Evolutionary conservation across 257 asterid genomes (phyloP).

Genomic region (Handroanthus guayacan): DNA sequence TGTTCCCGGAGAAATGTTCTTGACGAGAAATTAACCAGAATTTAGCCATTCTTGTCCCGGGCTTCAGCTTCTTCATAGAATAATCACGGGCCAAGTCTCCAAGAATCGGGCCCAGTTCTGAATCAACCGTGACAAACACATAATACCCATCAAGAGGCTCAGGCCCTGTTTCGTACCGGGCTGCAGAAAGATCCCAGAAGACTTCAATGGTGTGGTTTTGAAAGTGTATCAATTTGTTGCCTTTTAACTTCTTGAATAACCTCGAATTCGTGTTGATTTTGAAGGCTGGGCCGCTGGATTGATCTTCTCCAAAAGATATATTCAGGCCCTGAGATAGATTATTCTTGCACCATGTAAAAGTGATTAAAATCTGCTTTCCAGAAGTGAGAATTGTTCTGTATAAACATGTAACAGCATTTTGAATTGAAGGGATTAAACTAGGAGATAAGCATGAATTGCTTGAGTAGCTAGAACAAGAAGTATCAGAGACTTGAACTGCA

Average conservation of each 20-base stretch:
- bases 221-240: slow-evolving; percentile 55
- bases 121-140: slow-evolving; percentile 57
- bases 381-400: slow-evolving; percentile 59
- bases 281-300: slow-evolving; percentile 43
- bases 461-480: slow-evolving; percentile 66
- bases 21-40: slow-evolving; percentile 61
- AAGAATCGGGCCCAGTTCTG: slow-evolving; percentile 56
- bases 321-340: slow-evolving; percentile 51
- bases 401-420: slow-evolving; percentile 59
- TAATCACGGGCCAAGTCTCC: slow-evolving; percentile 66
- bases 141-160: slow-evolving; percentile 75
- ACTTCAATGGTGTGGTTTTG: slow-evolving; percentile 49
- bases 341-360: slow-evolving; percentile 73
- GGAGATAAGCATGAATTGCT: slow-evolving; percentile 63
- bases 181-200: slow-evolving; percentile 78
- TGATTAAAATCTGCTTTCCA: slow-evolving; percentile 46
- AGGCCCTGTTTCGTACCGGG: slow-evolving; percentile 69
- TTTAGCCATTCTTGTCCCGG: slow-evolving; percentile 47
- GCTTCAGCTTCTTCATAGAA: slow-evolving; percentile 38
- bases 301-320: slow-evolving; percentile 54
- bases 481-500: slow-evolving; percentile 69
- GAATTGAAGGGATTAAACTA: slow-evolving; percentile 53
- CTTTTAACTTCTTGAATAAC: slow-evolving; percentile 65
- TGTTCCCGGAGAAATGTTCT: slow-evolving; percentile 77
- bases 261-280: slow-evolving; percentile 68